Evolutionary conservation across 371 early-diverging fungal genomes (phyloP).

Genomic region (Catenaria anguillulae): DNA sequence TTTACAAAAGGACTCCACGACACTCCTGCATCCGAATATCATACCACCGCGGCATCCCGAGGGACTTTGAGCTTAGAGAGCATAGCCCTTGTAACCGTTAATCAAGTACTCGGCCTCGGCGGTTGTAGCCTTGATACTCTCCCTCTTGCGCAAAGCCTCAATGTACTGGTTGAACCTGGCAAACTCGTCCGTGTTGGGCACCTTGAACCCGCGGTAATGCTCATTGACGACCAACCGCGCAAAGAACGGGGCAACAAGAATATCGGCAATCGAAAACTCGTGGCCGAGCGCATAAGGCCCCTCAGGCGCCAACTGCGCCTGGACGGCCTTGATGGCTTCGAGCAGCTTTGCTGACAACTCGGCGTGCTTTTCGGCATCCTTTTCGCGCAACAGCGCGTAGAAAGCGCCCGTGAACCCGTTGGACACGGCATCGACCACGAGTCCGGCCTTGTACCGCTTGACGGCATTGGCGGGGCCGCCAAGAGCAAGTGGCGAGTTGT

Average conservation of each 20-base stretch:
- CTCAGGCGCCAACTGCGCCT: slow-evolving; percentile 23
- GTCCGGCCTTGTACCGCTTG: neutral
- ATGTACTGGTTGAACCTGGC: neutral
- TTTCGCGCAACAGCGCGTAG: neutral
- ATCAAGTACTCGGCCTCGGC: neutral
- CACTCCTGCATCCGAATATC: too few species aligned
- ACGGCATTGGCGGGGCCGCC: neutral
- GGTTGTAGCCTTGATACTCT: neutral
- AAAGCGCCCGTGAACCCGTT: neutral
- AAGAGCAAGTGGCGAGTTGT: neutral
- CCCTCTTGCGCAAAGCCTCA: neutral
- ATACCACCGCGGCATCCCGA: too few species aligned
- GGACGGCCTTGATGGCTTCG: slow-evolving; percentile 23
- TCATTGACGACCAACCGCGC: slow-evolving; percentile 16
- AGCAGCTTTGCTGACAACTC: slow-evolving; percentile 5
- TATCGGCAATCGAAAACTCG: slow-evolving; percentile 41
- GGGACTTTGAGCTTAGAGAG: neutral
- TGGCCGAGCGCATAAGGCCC: slow-evolving; percentile 48
- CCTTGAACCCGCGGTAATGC: slow-evolving; percentile 12
- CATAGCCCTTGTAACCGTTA: neutral
- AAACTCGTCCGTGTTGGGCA: slow-evolving; percentile 13
- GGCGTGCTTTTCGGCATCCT: slow-evolving; percentile 6
- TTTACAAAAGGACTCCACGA: too few species aligned
- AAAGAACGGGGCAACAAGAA: slow-evolving; percentile 34
- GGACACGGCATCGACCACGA: neutral